Evolutionary conservation across 768 basidiomycete species (phyloP).

Genomic region (Tulasnella sp.): DNA sequence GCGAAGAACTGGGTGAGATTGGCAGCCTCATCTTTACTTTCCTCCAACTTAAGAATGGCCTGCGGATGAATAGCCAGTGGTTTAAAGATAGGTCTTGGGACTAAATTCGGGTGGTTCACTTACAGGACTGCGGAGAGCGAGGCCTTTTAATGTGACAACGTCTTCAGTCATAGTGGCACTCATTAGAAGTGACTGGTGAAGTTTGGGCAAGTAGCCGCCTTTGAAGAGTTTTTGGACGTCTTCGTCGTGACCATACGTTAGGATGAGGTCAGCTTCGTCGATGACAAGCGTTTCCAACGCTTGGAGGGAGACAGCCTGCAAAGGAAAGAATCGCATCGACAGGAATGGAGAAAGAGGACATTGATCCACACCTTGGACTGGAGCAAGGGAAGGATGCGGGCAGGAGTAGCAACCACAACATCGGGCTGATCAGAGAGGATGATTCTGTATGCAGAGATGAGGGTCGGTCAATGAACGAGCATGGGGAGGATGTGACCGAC

Average conservation of each 20-base stretch:
- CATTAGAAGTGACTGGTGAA: constrained; percentile 92
- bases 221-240: constrained; percentile 67
- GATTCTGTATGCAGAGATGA: constrained; percentile 39
- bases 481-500: constrained; percentile 41
- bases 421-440: constrained; percentile 69
- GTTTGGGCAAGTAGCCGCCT: constrained; percentile 69
- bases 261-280: constrained; percentile 94
- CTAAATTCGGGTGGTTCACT: constrained; percentile 35
- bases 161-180: constrained; percentile 97
- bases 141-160: constrained; percentile 84
- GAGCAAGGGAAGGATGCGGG: constrained; percentile 61
- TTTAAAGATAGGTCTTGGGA: not conserved
- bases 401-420: constrained; percentile 74
- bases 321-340: not conserved
- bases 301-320: constrained; percentile 59
- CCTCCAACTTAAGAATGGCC: constrained; percentile 84
- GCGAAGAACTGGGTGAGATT: constrained; percentile 83
- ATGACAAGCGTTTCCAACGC: constrained; percentile 84
- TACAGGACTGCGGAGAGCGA: constrained; percentile 83
- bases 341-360: not conserved
- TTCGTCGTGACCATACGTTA: constrained; percentile 95
- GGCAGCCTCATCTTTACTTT: constrained; percentile 76
- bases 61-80: constrained; percentile 36
- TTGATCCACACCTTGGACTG: constrained; percentile 56
- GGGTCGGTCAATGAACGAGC: not conserved